These are phyloP conservation scores for Talaromyces verruculosus DNA, from an alignment of 2,329 filamentous ascomycete species.

Conservation along the genomic window DNA sequence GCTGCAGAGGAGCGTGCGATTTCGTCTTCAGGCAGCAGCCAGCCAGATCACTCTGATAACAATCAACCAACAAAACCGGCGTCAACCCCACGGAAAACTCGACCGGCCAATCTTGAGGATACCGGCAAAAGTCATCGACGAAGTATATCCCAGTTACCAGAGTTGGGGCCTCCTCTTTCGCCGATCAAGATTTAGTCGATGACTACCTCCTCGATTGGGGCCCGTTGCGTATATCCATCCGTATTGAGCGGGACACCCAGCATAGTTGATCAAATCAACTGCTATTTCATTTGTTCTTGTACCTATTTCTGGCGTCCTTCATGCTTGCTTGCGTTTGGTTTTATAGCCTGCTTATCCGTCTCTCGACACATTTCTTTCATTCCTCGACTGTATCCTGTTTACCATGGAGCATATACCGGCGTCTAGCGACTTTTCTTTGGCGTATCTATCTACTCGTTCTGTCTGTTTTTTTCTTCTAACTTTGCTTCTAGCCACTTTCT, in stretches of 20 bases:
- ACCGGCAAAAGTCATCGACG: slow-evolving; percentile 32
- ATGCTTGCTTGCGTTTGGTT: background rate
- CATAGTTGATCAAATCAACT: background rate
- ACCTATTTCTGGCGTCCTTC: background rate
- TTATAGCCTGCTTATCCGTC: slow-evolving; percentile 1
- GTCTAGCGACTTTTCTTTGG: slow-evolving; percentile 15
- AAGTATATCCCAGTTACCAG: slow-evolving; percentile 47
- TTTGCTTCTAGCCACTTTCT: background rate
- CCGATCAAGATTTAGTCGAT: slow-evolving; percentile 46
- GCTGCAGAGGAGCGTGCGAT: slow-evolving; percentile 56
- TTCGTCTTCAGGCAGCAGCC: slow-evolving; percentile 66
- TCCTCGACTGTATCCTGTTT: background rate
- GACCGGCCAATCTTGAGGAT: slow-evolving; percentile 32
- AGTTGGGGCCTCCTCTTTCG: slow-evolving; percentile 49
- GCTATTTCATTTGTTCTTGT: slow-evolving; percentile 10
- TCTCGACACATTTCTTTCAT: background rate
- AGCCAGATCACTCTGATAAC: slow-evolving; percentile 37
- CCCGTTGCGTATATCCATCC: background rate
- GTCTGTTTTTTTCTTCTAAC: background rate
- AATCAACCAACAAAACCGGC: slow-evolving; percentile 30
- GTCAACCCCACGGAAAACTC: slow-evolving; percentile 15
- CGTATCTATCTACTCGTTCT: background rate
- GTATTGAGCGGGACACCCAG: background rate
- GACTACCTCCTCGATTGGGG: background rate
- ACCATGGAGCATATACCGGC: slow-evolving; percentile 17